A percentile compares a stretch with the other conserved stretches of the same genome.
Conservation (phyloP, 2,329 filamentous ascomycete species). For the Colletotrichum eleusines region DNA sequence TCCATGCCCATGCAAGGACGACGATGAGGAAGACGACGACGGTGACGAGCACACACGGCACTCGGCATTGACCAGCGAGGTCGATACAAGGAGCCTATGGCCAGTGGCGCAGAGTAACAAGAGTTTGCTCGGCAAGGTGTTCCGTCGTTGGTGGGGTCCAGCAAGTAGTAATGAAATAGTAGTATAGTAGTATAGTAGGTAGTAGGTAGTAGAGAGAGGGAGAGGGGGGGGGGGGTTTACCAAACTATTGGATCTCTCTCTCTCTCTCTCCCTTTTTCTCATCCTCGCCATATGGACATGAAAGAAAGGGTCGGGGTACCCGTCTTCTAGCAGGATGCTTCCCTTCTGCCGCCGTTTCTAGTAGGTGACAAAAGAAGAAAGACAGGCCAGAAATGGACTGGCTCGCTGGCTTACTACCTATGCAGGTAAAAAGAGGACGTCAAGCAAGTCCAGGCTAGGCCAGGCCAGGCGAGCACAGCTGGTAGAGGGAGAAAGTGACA, state of each 20-base stretch:
- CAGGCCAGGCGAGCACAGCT: too few species aligned
- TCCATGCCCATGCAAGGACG: neutral
- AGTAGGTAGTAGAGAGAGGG: too few species aligned
- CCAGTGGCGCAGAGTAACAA: constrained; percentile 15
- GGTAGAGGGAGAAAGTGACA: too few species aligned
- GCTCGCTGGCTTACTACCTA: neutral
- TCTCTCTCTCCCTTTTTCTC: too few species aligned
- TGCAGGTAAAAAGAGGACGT: neutral
- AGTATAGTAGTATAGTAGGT: neutral
- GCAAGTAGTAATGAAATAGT: too few species aligned
- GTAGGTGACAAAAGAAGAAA: neutral
- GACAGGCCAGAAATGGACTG: neutral
- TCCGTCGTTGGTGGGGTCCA: neutral
- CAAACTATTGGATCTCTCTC: too few species aligned
- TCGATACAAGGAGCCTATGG: constrained; percentile 17
- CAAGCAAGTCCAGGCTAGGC: constrained; percentile 1
- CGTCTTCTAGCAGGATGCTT: too few species aligned
- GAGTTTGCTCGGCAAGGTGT: constrained; percentile 15
- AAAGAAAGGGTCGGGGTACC: neutral
- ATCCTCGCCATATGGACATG: neutral
- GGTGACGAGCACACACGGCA: neutral
- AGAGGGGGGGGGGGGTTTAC: too few species aligned
- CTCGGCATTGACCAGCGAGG: constrained; percentile 4
- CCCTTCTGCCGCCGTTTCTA: constrained; percentile 1
- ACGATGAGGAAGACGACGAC: neutral